Evolutionary conservation across 108 stramenopile genomes (phyloP).

Genomic region (Mayamaea pseudoterrestris): DNA sequence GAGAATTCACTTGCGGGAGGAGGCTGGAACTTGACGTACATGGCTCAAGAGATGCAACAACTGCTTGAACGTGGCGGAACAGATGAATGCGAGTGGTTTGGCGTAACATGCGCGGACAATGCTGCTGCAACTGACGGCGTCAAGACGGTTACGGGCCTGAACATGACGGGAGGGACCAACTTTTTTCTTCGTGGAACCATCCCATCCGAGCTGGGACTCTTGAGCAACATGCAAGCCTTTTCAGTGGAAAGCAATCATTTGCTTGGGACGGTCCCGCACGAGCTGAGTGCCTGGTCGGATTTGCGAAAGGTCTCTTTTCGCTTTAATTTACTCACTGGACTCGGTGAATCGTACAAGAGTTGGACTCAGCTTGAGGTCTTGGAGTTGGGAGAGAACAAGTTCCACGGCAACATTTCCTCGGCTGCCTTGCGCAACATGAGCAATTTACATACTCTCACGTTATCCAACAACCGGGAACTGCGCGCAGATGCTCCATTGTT

Average conservation of each 20-base stretch:
- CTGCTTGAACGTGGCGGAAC: no score
- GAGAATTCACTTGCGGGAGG: no score
- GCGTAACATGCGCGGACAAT: conserved; percentile 2
- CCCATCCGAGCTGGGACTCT: conserved; percentile 22
- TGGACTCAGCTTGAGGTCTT: conserved; percentile 8
- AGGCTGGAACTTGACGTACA: no score
- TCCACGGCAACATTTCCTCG: conserved; percentile 14
- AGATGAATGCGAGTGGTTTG: neutral
- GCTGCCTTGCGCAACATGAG: conserved; percentile 15
- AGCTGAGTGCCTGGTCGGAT: conserved; percentile 17
- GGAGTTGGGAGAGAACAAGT: conserved; percentile 22
- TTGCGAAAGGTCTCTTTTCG: conserved; percentile 29
- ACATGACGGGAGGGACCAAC: neutral
- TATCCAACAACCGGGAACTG: neutral
- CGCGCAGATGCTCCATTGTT: no score
- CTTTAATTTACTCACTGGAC: neutral
- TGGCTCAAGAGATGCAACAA: no score
- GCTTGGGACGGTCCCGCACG: conserved; percentile 16
- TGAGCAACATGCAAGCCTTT: conserved; percentile 19
- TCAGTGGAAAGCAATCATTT: conserved; percentile 13
- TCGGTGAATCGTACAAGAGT: neutral
- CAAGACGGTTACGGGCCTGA: neutral
- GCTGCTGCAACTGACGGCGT: no score
- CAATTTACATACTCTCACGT: conserved; percentile 6
- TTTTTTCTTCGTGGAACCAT: conserved; percentile 32